Base-by-base conservation (phyloP, 495 filamentous ascomycete species). In the Hypoxylon subgilvum region DNA sequence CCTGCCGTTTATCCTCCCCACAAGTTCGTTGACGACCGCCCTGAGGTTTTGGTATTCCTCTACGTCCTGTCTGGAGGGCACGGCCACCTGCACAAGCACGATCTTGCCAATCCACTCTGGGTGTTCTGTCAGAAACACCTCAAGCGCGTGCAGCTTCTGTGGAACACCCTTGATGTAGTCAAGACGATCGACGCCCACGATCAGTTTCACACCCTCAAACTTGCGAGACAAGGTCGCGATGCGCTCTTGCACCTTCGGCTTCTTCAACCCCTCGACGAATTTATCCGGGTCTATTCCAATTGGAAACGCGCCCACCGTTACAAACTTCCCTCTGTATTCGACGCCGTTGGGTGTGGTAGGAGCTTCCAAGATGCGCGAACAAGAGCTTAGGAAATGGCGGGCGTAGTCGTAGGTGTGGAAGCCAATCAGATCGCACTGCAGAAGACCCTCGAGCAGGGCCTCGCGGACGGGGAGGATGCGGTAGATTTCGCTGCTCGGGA, bases 131-230 rank as follows among this genome's bases (percentile, higher is more conserved):
- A 97, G 78, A 73, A 97, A 96, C 10, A 89, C 83, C 67, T 96
- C 91, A 14, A 95, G 86, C 0, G 91, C 91, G 61, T 96, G 90
- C 13, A 97, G 78, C 69, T 97, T 97, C 71, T 96, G 91, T 0
- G 90, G 88, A n/a, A 97, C 85, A 23, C 92, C 93, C 66, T 97
- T 97, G 81, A 96, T 95, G 66, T 96, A 93, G 68, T 97, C 93
- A 35, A 97, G 79, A 31, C 93, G 83, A 65, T 97, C 93, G 16
- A 97, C 91, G 30, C 93, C 93, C 13, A 97, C 86, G 52, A 97
- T 95, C 22, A 97, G 76, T 73, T 92, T 93, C 40, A 90, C 85
- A 36, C 88, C 91, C 57, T 90, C 85, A 63, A 96, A 97, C 63
- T 88, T 88, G 49, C 87, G 86, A 62, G 89, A 82, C 6, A 97